Conservation (phyloP, 2,329 filamentous ascomycete species). For the Macrophomina tecta region DNA sequence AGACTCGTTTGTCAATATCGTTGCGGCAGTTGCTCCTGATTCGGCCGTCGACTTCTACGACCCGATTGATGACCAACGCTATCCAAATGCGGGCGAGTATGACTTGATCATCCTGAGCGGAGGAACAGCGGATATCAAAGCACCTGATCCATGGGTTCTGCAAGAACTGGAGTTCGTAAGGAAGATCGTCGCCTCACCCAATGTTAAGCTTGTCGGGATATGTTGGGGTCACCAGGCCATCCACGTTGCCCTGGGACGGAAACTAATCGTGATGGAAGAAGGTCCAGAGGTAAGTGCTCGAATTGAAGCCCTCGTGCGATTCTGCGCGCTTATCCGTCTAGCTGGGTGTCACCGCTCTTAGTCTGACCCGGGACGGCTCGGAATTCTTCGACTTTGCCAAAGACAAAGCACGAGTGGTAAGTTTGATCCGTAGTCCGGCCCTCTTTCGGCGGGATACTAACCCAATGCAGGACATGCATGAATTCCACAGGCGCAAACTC, state of each 20-base stretch:
- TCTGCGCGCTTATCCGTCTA: background rate
- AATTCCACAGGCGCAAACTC: slow-evolving; percentile 27
- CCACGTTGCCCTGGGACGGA: slow-evolving; percentile 22
- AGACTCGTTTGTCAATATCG: slow-evolving; percentile 11
- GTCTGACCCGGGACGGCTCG: slow-evolving; percentile 5
- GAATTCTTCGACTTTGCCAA: slow-evolving; percentile 23
- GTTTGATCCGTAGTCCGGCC: background rate
- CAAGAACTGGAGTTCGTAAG: slow-evolving; percentile 21
- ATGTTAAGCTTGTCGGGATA: slow-evolving; percentile 19
- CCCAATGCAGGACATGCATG: slow-evolving; percentile 12
- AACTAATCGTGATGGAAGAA: slow-evolving; percentile 16
- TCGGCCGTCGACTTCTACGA: slow-evolving; percentile 26
- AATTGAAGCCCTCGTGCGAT: background rate
- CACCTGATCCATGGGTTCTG: slow-evolving; percentile 25
- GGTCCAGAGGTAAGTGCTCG: slow-evolving; percentile 20
- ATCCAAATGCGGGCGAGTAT: slow-evolving; percentile 12
- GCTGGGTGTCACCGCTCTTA: slow-evolving; percentile 18
- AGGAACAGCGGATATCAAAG: slow-evolving; percentile 26
- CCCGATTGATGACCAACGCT: slow-evolving; percentile 17
- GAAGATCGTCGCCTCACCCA: background rate
- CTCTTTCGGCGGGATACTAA: background rate
- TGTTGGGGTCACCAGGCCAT: slow-evolving; percentile 28
- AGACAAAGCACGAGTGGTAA: slow-evolving; percentile 1
- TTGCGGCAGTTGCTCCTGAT: background rate
- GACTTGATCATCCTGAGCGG: slow-evolving; percentile 23